These are phyloP conservation scores for Basidiobolus meristosporus DNA, from an alignment of 371 early-diverging fungal species.

Conservation along the genomic window DNA sequence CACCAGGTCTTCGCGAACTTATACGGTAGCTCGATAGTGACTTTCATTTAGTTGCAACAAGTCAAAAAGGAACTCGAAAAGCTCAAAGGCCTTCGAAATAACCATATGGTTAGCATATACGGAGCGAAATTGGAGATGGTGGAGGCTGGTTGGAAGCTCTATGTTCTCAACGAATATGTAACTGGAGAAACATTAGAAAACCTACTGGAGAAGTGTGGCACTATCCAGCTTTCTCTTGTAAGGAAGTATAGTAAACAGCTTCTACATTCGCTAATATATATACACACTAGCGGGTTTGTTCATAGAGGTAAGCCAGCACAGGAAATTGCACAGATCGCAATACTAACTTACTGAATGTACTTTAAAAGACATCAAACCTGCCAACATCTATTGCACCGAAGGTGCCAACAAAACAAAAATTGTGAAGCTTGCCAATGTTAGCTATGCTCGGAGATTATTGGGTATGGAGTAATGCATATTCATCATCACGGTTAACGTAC, in stretches of 20 bases:
- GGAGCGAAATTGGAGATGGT: constrained; percentile 28
- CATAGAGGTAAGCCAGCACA: constrained; percentile 21
- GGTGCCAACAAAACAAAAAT: constrained; percentile 7
- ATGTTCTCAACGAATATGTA: constrained; percentile 30
- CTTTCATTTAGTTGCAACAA: constrained; percentile 17
- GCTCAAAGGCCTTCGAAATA: constrained; percentile 24
- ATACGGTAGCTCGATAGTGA: no score
- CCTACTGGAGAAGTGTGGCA: constrained; percentile 22
- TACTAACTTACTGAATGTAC: not conserved
- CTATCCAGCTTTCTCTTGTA: constrained; percentile 19
- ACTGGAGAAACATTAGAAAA: constrained; percentile 18
- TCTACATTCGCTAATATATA: constrained; percentile 25
- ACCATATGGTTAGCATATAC: constrained; percentile 25
- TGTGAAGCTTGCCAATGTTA: constrained; percentile 19
- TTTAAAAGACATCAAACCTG: constrained; percentile 13
- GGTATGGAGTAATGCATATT: constrained; percentile 6
- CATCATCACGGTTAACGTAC: not conserved
- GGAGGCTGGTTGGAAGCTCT: constrained; percentile 22
- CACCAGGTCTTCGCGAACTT: no score
- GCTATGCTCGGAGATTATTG: constrained; percentile 20
- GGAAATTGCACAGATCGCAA: not conserved
- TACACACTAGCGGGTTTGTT: constrained; percentile 31
- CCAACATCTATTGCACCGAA: constrained; percentile 15
- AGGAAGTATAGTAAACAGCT: constrained; percentile 34
- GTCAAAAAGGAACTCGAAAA: constrained; percentile 36